Evolutionary conservation across 2,329 filamentous ascomycete genomes (phyloP), one percentile per base, ranked within the genome.

Genomic region (Aspergillus japonicus): DNA sequence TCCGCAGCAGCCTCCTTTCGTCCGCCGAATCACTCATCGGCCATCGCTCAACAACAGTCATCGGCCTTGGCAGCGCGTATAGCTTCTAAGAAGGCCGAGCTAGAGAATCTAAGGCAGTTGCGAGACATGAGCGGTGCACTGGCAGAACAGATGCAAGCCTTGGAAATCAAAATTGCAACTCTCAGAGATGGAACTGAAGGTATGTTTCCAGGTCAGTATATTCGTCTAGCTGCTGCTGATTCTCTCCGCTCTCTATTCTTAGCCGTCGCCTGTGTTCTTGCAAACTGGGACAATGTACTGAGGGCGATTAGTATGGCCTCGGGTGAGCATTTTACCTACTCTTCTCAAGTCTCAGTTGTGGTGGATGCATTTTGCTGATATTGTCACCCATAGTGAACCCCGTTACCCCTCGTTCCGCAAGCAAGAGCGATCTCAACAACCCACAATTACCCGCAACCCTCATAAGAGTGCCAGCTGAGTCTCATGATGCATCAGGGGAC

Each of bases 361-460:
- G 6, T n/a, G 39, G 39, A 19, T 44, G 39, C 6, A 44, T 19
- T n/a, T 5, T 19, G 39, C 16, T 44, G 8, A 44, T 44, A 3
- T 7, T 44, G 4, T 8, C 39, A 44, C 5, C 16, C 16, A 44
- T 44, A 44, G 39, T 44, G 6, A 44, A 44, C 8, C 39, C 39
- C n/a, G 39, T 19, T 3, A 19, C 4, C 39, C n/a, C 3, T 44
- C 50, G 58, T 24, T 16, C 58, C 48, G 63, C 52, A 26, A 51
- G 54, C 16, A 54, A 62, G 5, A 56, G 94, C 87, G 67, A 90
- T 81, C 83, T 90, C 85, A 80, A 93, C 92, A 69, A 96, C 26
- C 54, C 65, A 50, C 63, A 63, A 23, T 65, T 79, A 31, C 77
- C 77, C 55, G 73, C 76, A 51, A 78, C 77, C 10, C 66, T 80